These are phyloP conservation scores for Spiraea crenata DNA, from an alignment of 331 rosid species.

Conservation along the genomic window DNA sequence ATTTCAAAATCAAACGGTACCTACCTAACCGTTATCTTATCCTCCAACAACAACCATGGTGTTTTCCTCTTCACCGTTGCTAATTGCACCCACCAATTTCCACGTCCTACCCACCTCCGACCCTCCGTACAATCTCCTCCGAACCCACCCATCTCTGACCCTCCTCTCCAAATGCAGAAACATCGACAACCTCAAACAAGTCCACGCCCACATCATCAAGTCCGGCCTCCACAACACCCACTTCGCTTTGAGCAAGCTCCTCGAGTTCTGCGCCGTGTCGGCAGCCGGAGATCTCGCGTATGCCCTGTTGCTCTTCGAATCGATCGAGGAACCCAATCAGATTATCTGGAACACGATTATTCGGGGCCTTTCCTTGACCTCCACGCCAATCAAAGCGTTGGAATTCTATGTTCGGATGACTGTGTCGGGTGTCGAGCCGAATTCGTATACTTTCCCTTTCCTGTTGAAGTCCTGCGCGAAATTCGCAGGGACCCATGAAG, in stretches of 20 bases:
- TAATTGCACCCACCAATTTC: constrained; percentile 30
- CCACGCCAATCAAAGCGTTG: constrained; percentile 39
- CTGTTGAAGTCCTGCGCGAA: constrained; percentile 63
- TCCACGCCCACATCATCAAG: constrained; percentile 62
- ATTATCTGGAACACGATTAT: constrained; percentile 72
- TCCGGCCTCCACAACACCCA: constrained; percentile 67
- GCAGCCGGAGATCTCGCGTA: constrained; percentile 53
- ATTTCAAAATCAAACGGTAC: neutral
- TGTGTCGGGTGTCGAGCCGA: constrained; percentile 45
- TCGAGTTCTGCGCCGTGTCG: constrained; percentile 53
- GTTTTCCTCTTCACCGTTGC: constrained; percentile 27
- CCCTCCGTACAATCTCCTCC: constrained; percentile 53
- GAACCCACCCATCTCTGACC: constrained; percentile 46
- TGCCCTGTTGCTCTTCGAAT: constrained; percentile 51
- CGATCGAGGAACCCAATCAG: constrained; percentile 34
- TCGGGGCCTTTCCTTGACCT: constrained; percentile 46
- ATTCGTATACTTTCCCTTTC: constrained; percentile 75
- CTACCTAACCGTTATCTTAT: too few relatives aligned
- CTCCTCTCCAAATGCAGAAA: constrained; percentile 52
- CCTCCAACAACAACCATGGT: constrained; percentile 20
- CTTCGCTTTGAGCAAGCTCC: constrained; percentile 63
- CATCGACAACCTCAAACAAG: constrained; percentile 44
- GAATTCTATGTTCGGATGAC: constrained; percentile 43
- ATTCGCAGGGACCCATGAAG: constrained; percentile 43
- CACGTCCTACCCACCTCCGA: constrained; percentile 52